Evolutionary conservation across 1,139 yeast species (phyloP).

Genomic region (Diutina scorzettiae): DNA sequence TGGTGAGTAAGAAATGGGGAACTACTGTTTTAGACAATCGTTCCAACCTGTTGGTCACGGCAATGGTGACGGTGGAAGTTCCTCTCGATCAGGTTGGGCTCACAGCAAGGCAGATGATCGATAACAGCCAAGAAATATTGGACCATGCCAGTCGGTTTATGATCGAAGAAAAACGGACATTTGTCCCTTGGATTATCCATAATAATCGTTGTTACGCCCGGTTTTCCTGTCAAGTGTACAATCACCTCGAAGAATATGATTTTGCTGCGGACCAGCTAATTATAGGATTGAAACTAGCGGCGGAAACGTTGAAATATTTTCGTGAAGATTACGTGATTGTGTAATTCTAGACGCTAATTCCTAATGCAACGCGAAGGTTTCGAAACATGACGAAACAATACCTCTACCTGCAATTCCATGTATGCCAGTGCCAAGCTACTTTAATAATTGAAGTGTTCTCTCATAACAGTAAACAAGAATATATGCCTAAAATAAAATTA

Average conservation of each 20-base stretch:
- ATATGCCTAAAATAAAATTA: background rate
- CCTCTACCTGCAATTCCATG: too few species aligned
- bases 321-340: background rate
- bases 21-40: slow-evolving; percentile 21
- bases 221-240: slow-evolving; percentile 49
- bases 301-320: background rate
- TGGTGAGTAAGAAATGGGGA: slow-evolving; percentile 25
- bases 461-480: background rate
- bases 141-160: slow-evolving; percentile 7
- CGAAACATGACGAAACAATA: too few species aligned
- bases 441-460: background rate
- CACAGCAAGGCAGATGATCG: background rate
- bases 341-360: background rate
- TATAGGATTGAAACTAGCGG: background rate
- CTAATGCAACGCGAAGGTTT: background rate
- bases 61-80: slow-evolving; percentile 37
- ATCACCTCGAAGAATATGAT: slow-evolving; percentile 42
- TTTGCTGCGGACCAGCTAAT: slow-evolving; percentile 23
- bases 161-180: slow-evolving; percentile 25
- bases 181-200: slow-evolving; percentile 33
- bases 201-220: slow-evolving; percentile 34
- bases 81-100: slow-evolving; percentile 16
- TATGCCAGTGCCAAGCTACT: too few species aligned
- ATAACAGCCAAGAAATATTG: background rate
- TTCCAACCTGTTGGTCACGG: slow-evolving; percentile 20